A percentile compares a stretch with the other conserved stretches of the same genome.
phyloP scores from a whole-genome alignment of 345 rosid genomes.

The Eucalyptus lansdowneana region DNA sequence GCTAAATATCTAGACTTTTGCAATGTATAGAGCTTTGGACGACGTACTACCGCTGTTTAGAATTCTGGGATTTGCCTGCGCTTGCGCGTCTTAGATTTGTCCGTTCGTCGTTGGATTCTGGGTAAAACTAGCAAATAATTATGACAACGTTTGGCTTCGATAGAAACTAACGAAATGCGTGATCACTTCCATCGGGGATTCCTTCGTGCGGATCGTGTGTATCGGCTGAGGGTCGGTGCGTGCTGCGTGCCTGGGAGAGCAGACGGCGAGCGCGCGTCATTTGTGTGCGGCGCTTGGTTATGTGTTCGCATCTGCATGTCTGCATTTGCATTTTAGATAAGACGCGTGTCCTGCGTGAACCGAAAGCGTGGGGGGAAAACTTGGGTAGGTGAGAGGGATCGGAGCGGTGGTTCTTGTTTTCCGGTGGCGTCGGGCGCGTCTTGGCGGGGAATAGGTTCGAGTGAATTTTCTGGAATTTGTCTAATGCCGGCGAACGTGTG shows the following conservation, averaged over 20 bases:
- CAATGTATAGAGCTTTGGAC: neutral
- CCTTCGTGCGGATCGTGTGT: neutral
- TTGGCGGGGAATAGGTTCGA: neutral
- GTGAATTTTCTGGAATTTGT: neutral
- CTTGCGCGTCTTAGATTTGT: neutral
- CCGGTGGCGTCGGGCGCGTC: neutral
- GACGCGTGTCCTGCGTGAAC: neutral
- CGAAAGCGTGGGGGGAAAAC: neutral
- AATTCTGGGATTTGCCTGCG: neutral
- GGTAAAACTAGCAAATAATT: fast-evolving
- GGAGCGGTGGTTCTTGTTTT: neutral
- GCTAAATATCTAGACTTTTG: neutral
- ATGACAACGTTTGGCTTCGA: neutral
- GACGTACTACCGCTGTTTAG: neutral
- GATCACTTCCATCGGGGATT: neutral
- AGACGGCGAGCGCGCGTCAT: neutral
- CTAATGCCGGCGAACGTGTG: neutral
- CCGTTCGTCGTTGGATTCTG: neutral
- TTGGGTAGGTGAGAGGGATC: neutral
- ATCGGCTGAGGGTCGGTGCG: neutral
- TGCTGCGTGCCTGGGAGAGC: neutral
- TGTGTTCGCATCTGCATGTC: neutral
- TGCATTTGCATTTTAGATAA: neutral
- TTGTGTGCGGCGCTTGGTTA: neutral
- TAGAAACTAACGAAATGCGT: neutral